Base-by-base conservation (phyloP, 805 yeast species). In the Komagataella kurtzmanii region DNA sequence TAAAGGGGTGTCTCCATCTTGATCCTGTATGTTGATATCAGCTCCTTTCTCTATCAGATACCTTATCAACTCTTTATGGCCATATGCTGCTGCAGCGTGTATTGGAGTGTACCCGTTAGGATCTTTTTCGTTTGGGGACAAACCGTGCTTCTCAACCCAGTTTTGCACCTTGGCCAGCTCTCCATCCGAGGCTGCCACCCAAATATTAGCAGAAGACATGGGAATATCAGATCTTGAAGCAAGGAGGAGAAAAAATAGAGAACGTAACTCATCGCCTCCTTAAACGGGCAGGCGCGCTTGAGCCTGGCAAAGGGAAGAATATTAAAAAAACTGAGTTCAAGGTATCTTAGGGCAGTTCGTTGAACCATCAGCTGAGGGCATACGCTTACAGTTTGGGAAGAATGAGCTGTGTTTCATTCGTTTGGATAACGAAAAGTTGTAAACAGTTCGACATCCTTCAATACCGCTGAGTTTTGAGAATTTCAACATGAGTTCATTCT, bases 31-130 rank as follows among this genome's bases (percentile, higher is more conserved):
- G 63, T 93, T 89, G 21, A 89, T 76, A 61, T 93, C 83, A 6
- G 97, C 98, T 7, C 86, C 86, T 17, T 67, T 63, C 3, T 58
- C 58, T 3, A 85, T 64, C 48, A 88, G 70, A 55, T 75, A 77
- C 52, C 68, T 64, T 44, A 93, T 69, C 45, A 93, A 69, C 7
- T 84, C 89, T 2, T 68, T 58, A 62, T 91, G 90, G 7, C 91
- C 91, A 65, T 93, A 93, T 1, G 97, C 85, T 2, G 95, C 95
- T 1, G 99, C 98, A 0, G 99, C 99, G 65, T 93, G 99, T 10
- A 93, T 75, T 6, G 99, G 95, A 0, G 98, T 91, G 66, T 95
- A 93, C 0, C 99, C 99, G 60, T 90, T 88, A 1, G 87, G 85
- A 65, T 93, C 99, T 55, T 83, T 79, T 6, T 84, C 76, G 60